Evolutionary conservation across 75 land plant species (phyloP).

Genomic region (Isoetes taiwanensis): DNA sequence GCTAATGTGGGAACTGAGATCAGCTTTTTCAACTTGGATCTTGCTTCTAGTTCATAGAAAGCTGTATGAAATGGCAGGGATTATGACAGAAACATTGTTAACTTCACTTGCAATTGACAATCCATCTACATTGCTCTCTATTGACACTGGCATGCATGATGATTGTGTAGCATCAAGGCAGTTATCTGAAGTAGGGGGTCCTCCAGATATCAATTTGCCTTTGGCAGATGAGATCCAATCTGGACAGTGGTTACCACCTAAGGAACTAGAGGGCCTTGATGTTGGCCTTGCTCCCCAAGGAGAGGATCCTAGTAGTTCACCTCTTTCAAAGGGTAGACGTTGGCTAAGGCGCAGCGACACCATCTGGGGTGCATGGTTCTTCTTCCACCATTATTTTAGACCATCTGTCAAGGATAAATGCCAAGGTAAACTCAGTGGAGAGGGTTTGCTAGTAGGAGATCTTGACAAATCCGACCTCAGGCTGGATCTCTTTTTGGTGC

Average conservation of each 20-base stretch:
- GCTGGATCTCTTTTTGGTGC: conserved; percentile 69
- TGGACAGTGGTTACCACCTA: not conserved
- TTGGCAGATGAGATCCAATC: conserved; percentile 13
- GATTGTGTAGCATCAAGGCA: not conserved
- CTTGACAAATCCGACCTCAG: conserved; percentile 65
- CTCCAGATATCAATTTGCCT: conserved; percentile 64
- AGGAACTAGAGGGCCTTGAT: conserved; percentile 3
- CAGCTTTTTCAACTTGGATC: no score
- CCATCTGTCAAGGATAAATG: conserved; percentile 24
- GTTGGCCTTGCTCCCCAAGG: conserved; percentile 7
- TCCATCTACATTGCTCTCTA: conserved; percentile 53
- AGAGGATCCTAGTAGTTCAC: not conserved
- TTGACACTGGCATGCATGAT: conserved; percentile 41
- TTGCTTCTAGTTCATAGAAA: no score
- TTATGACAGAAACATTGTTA: not conserved
- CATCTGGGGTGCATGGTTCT: conserved; percentile 18
- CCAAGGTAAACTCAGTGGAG: conserved; percentile 42
- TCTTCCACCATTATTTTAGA: conserved; percentile 14
- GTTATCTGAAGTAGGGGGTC: conserved; percentile 16
- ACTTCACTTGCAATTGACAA: conserved; percentile 8
- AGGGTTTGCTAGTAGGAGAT: conserved; percentile 28
- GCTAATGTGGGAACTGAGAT: no score
- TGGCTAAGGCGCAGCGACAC: conserved; percentile 4
- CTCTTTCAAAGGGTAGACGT: not conserved
- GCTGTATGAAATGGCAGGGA: no score